Conservation (phyloP, 768 basidiomycete genomes). For the Sporobolomyces phaffii region DNA sequence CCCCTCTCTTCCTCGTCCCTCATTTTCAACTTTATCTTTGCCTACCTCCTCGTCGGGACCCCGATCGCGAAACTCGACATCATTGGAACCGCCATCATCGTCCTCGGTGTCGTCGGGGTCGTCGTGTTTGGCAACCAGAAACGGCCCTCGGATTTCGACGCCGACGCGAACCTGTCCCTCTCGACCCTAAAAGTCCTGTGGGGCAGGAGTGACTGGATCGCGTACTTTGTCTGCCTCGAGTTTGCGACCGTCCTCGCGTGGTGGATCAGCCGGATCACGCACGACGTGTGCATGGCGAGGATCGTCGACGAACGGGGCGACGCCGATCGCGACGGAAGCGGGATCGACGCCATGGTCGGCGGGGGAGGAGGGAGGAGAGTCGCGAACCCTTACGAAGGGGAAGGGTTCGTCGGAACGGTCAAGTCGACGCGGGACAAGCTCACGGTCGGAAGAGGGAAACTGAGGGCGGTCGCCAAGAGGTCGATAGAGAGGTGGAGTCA, state of each 20-base stretch:
- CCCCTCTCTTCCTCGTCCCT: slow-evolving; percentile 88
- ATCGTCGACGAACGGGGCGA: slow-evolving; percentile 42
- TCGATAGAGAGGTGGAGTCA: slow-evolving; percentile 23
- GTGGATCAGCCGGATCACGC: slow-evolving; percentile 13
- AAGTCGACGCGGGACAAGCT: slow-evolving; percentile 7
- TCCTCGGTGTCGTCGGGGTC: slow-evolving; percentile 73
- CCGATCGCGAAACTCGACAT: slow-evolving; percentile 79
- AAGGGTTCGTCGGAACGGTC: slow-evolving; percentile 46
- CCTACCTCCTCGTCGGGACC: slow-evolving; percentile 70
- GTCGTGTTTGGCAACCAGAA: slow-evolving; percentile 48
- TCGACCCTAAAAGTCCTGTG: slow-evolving; percentile 73
- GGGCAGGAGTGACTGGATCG: slow-evolving; percentile 82
- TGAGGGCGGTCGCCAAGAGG: slow-evolving; percentile 7
- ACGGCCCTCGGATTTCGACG: slow-evolving; percentile 64
- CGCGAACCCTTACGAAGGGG: slow-evolving; percentile 51
- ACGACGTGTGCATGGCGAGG: slow-evolving; percentile 50
- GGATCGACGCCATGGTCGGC: slow-evolving; percentile 16
- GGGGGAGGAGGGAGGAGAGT: slow-evolving; percentile 26
- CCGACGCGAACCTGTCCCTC: slow-evolving; percentile 63
- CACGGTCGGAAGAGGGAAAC: slow-evolving; percentile 1
- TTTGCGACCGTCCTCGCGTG: slow-evolving; percentile 55
- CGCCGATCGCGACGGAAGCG: slow-evolving; percentile 15
- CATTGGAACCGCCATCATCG: slow-evolving; percentile 76
- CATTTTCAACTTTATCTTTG: slow-evolving; percentile 85
- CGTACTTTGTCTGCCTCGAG: slow-evolving; percentile 76